Percentiles rank a stretch among this genome's conserved stretches.
Conservation (phyloP, 306 rosid genomes). For the Cicer arietinum region DNA sequence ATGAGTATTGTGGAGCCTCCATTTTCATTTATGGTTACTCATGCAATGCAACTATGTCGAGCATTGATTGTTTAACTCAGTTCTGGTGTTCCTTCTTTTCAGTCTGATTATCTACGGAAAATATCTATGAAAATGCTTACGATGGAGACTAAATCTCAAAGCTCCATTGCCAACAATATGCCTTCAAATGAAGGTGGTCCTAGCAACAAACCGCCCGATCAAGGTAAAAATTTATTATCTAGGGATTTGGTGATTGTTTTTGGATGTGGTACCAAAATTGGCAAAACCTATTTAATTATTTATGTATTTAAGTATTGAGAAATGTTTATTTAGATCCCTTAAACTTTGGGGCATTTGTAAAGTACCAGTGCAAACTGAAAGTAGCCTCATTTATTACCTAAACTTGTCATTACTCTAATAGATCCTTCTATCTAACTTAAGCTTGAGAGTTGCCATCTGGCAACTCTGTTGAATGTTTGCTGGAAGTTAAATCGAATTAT, state of each 20-base stretch:
- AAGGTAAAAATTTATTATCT: constrained; percentile 55
- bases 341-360: constrained; percentile 24
- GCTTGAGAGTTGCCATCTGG: neutral
- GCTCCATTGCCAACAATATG: constrained; percentile 44
- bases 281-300: constrained; percentile 18
- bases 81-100: constrained; percentile 29
- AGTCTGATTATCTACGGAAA: constrained; percentile 54
- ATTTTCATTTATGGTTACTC: constrained; percentile 16
- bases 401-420: neutral
- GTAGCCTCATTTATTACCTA: neutral
- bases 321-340: neutral
- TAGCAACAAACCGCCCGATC: constrained; percentile 61
- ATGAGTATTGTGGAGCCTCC: neutral
- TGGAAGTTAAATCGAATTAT: neutral
- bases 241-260: constrained; percentile 6
- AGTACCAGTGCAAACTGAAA: neutral
- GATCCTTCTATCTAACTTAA: constrained; percentile 7
- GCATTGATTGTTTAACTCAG: constrained; percentile 14
- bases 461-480: neutral
- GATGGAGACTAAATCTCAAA: constrained; percentile 68
- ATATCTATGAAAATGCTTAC: constrained; percentile 53
- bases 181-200: constrained; percentile 55
- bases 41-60: neutral
- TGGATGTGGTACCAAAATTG: constrained; percentile 1
- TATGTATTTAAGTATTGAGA: constrained; percentile 13